These are phyloP conservation scores for Trichoderma breve DNA, from an alignment of 2,329 filamentous ascomycete species.

Conservation along the genomic window DNA sequence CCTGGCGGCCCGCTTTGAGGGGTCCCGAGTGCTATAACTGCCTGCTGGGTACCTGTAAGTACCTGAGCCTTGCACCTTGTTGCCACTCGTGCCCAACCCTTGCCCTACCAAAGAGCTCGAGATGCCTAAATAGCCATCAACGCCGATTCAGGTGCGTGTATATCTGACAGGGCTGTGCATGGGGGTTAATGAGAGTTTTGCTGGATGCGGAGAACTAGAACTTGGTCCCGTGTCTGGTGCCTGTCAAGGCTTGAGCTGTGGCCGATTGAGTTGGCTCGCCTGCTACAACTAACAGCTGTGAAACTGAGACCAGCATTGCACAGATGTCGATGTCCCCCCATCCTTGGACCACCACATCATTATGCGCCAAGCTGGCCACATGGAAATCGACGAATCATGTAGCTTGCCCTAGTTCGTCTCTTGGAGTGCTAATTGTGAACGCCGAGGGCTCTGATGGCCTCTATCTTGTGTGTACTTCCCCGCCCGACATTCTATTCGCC, in stretches of 20 bases:
- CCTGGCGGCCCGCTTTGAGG: constrained; percentile 20
- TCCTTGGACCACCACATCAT: background rate
- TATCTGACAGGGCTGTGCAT: background rate
- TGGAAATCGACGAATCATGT: background rate
- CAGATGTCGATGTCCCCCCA: background rate
- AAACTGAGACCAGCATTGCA: background rate
- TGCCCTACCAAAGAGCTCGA: background rate
- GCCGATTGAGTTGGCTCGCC: background rate
- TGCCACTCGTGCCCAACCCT: constrained; percentile 15
- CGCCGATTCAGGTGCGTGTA: background rate
- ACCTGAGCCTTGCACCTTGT: background rate
- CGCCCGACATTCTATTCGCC: background rate
- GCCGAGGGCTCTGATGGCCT: background rate
- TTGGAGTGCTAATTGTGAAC: background rate
- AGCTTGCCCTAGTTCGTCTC: background rate
- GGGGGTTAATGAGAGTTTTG: background rate
- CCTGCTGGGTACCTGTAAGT: background rate
- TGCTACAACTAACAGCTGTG: background rate
- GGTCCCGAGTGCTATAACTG: constrained; percentile 14
- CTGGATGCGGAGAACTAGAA: background rate
- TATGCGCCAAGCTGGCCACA: background rate
- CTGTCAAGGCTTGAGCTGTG: background rate
- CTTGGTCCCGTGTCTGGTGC: background rate
- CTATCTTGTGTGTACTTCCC: background rate
- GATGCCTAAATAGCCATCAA: background rate